These are phyloP conservation scores for Globisporangium canariense DNA, from an alignment of 352 stramenopile genomes.

Conservation along the genomic window DNA sequence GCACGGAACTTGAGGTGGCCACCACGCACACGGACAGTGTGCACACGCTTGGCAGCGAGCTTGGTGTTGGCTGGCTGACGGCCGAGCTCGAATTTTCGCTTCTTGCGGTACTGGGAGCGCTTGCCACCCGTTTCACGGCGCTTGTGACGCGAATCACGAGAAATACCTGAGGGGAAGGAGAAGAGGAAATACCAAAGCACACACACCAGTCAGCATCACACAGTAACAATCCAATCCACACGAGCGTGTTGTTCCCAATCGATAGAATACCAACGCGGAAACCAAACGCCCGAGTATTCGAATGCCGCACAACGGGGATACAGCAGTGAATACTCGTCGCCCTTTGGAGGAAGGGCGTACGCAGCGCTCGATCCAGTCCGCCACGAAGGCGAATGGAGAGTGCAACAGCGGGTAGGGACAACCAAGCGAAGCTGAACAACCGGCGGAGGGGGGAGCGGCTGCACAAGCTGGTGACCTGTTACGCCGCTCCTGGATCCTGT, in stretches of 20 bases:
- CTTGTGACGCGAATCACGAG: conserved; percentile 99
- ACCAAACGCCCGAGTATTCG: conserved; percentile 47
- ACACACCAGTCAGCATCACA: conserved; percentile 9
- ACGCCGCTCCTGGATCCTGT: background rate
- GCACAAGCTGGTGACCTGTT: no score
- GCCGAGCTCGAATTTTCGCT: conserved; percentile 99
- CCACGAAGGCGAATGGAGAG: background rate
- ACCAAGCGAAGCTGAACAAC: background rate
- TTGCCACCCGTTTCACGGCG: conserved; percentile 99
- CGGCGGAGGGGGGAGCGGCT: background rate
- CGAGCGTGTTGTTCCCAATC: conserved; percentile 1
- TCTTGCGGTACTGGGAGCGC: conserved; percentile 97
- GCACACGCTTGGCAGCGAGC: conserved; percentile 96
- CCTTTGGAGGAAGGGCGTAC: conserved; percentile 22
- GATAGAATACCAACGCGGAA: conserved; percentile 10
- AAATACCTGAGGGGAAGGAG: conserved; percentile 91
- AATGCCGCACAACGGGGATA: conserved; percentile 90
- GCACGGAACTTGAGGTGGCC: conserved; percentile 99
- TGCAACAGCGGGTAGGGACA: background rate
- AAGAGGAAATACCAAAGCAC: background rate
- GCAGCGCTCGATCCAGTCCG: conserved; percentile 23
- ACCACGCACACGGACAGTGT: conserved; percentile 94
- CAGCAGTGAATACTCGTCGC: conserved; percentile 78
- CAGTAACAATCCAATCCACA: background rate
- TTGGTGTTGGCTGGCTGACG: conserved; percentile 98